Conservation (phyloP, 1,284 basidiomycete species). For the Fomitiporia mediterranea region DNA sequence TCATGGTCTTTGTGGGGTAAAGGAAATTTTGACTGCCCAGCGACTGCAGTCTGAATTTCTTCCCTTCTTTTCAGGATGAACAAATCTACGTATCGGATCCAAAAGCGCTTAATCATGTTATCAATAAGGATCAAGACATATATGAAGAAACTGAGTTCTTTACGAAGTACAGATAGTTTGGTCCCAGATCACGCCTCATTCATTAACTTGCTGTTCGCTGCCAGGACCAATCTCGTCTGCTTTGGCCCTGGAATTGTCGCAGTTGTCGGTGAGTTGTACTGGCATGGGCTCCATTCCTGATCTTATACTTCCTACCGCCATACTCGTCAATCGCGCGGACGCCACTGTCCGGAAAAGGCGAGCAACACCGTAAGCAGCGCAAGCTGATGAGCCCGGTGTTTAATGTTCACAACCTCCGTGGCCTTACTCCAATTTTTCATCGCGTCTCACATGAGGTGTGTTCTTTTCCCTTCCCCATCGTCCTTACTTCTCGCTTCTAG, state of each 20-base stretch:
- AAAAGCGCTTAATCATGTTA: slow-evolving; percentile 20
- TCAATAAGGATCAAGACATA: slow-evolving; percentile 23
- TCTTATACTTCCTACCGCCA: neutral
- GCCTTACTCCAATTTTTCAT: slow-evolving; percentile 25
- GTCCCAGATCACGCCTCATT: too few relatives aligned
- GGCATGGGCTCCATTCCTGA: neutral
- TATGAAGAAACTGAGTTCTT: slow-evolving; percentile 21
- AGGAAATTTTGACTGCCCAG: neutral
- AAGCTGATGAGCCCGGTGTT: slow-evolving; percentile 27
- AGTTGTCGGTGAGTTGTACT: neutral
- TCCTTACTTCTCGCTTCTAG: neutral
- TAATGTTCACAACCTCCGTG: slow-evolving; percentile 23
- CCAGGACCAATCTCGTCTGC: slow-evolving; percentile 1
- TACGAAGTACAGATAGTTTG: slow-evolving; percentile 2
- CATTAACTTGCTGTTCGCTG: too few relatives aligned
- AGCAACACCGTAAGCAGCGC: slow-evolving; percentile 21
- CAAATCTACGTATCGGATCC: slow-evolving; percentile 23
- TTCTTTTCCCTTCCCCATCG: neutral
- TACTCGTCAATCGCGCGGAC: neutral
- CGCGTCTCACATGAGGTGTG: slow-evolving; percentile 19
- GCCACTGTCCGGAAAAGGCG: slow-evolving; percentile 18
- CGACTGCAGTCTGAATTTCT: too few relatives aligned
- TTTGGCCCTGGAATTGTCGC: slow-evolving; percentile 11
- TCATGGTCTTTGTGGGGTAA: slow-evolving; percentile 22
- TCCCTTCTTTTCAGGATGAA: slow-evolving; percentile 14